A percentile compares a stretch with the other conserved stretches of the same genome.
Evolutionary conservation across 1,284 basidiomycete species (phyloP).

Genomic region (Vanrija pseudolonga): DNA sequence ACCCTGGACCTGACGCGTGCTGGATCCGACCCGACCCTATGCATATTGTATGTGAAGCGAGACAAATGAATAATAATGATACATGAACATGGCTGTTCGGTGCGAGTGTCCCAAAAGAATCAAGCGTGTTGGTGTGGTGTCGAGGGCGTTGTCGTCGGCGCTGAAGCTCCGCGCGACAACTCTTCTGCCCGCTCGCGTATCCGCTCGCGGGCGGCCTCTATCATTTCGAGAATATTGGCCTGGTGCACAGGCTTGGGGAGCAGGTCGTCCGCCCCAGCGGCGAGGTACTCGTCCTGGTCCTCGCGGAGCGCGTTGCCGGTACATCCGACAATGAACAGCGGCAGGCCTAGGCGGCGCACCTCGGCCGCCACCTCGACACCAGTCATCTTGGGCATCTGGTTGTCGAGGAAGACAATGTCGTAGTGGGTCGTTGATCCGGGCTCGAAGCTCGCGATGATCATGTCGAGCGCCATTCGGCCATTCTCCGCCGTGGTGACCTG

Average conservation of each 20-base stretch:
- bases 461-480: slow-evolving; percentile 71
- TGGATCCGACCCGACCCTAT: too few species aligned
- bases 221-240: slow-evolving; percentile 33
- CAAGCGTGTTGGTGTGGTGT: too few species aligned
- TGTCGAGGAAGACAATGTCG: slow-evolving; percentile 76
- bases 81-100: too few species aligned
- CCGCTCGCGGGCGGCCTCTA: slow-evolving; percentile 35
- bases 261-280: slow-evolving; percentile 63
- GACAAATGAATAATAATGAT: too few species aligned
- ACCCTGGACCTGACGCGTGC: too few species aligned
- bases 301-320: slow-evolving; percentile 62
- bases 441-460: slow-evolving; percentile 52
- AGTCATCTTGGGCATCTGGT: slow-evolving; percentile 67
- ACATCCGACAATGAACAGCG: slow-evolving; percentile 68
- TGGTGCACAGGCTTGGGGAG: slow-evolving; percentile 46
- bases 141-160: too few species aligned
- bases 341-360: slow-evolving; percentile 63
- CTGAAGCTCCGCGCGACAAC: too few species aligned
- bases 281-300: slow-evolving; percentile 66
- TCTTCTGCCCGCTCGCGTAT: slow-evolving; percentile 2
- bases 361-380: slow-evolving; percentile 67
- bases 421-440: slow-evolving; percentile 19
- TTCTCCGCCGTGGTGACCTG: slow-evolving; percentile 76
- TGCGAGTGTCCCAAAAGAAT: too few species aligned
- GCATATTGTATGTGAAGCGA: too few species aligned